Evolutionary conservation across 1,284 basidiomycete genomes (phyloP).

Genomic region (Abortiporus biennis): DNA sequence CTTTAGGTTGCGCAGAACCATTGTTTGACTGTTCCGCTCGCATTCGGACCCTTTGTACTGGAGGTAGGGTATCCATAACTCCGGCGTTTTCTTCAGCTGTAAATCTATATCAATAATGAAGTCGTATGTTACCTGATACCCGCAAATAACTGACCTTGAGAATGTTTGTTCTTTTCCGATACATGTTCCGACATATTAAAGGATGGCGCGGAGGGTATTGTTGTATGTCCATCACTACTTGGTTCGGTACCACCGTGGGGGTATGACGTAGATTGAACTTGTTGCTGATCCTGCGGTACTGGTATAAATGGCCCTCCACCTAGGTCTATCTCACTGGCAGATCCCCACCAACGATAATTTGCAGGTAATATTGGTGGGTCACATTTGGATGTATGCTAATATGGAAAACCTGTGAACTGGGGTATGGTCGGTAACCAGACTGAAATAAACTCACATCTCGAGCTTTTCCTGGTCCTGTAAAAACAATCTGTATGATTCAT

Average conservation of each 20-base stretch:
- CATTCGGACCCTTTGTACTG: slow-evolving; percentile 16
- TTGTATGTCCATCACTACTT: no score
- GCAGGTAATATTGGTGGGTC: no score
- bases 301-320: slow-evolving; percentile 13
- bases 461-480: slow-evolving; percentile 66
- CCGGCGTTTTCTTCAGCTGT: slow-evolving; percentile 16
- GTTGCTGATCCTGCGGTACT: no score
- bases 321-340: slow-evolving; percentile 19
- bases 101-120: no score
- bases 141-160: no score
- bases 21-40: neutral
- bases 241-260: no score
- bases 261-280: no score
- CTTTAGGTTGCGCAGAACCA: slow-evolving; percentile 2
- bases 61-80: slow-evolving; percentile 20
- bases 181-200: no score
- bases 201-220: no score
- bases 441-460: slow-evolving; percentile 44
- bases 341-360: slow-evolving; percentile 22
- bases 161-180: no score
- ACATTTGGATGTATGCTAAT: slow-evolving; percentile 22
- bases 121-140: no score
- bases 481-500: slow-evolving; percentile 39
- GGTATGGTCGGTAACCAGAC: neutral
- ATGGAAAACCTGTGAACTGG: slow-evolving; percentile 2